These are phyloP conservation scores for Ulmus americana DNA, from an alignment of 331 rosid genomes.

Conservation along the genomic window DNA sequence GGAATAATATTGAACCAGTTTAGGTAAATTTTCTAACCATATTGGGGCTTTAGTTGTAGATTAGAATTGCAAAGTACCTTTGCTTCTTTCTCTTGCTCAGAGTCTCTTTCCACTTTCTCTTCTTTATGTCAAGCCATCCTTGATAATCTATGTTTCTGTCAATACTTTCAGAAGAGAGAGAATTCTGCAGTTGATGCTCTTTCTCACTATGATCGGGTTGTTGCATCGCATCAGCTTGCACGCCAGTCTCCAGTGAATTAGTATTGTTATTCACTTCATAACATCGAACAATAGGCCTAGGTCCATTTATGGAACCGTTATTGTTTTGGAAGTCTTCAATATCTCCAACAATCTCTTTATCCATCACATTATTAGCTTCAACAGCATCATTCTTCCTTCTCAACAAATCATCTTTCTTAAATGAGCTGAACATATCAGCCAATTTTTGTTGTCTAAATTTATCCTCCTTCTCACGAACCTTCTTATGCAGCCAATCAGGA, in stretches of 20 bases:
- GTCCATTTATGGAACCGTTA: conserved; percentile 40
- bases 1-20: background rate
- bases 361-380: conserved; percentile 17
- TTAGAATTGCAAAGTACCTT: conserved; percentile 43
- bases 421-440: conserved; percentile 54
- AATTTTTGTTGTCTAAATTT: conserved; percentile 80
- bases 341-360: conserved; percentile 49
- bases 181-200: conserved; percentile 20
- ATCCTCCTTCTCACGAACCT: conserved; percentile 94
- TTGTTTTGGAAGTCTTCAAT: conserved; percentile 76
- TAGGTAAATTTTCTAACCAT: background rate
- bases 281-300: conserved; percentile 72
- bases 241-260: conserved; percentile 26
- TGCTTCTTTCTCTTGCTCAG: conserved; percentile 70
- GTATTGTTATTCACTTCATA: conserved; percentile 44
- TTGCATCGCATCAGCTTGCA: conserved; percentile 29
- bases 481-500: conserved; percentile 98
- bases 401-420: conserved; percentile 33
- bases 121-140: conserved; percentile 89
- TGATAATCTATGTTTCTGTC: conserved; percentile 75
- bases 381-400: conserved; percentile 40
- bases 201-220: conserved; percentile 30
- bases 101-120: conserved; percentile 73
- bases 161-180: conserved; percentile 32
- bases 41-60: conserved; percentile 12